Conservation (phyloP, 345 rosid genomes). For the Passiflora organensis region DNA sequence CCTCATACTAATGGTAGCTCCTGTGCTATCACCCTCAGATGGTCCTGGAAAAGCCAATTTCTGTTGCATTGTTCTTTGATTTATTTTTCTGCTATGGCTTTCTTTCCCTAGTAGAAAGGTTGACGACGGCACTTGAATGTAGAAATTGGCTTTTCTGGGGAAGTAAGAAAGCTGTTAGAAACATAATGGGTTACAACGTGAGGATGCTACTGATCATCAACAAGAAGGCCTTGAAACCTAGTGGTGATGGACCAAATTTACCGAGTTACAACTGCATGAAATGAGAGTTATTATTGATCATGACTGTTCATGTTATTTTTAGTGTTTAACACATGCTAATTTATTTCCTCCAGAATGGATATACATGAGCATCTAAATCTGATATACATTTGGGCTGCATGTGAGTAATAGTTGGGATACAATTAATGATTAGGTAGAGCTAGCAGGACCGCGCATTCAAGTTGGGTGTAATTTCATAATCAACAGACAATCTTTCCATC, state of each 20-base stretch:
- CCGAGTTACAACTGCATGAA: background rate
- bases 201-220: background rate
- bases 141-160: conserved; percentile 5
- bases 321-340: background rate
- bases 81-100: background rate
- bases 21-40: background rate
- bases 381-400: too few relatives aligned
- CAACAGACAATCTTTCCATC: too few relatives aligned
- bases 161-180: background rate
- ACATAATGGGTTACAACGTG: background rate
- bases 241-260: background rate
- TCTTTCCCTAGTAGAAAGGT: background rate
- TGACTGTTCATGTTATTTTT: background rate
- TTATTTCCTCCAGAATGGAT: too few relatives aligned
- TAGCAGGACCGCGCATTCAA: too few relatives aligned
- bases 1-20: background rate
- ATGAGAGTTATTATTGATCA: background rate
- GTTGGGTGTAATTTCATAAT: too few relatives aligned
- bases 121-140: conserved; percentile 7
- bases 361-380: too few relatives aligned
- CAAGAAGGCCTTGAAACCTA: background rate
- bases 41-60: background rate
- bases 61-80: background rate
- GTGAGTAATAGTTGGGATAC: too few relatives aligned
- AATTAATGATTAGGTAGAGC: too few relatives aligned